These are phyloP conservation scores for Talaromyces wortmannii DNA, from an alignment of 495 filamentous ascomycete species.

Conservation along the genomic window DNA sequence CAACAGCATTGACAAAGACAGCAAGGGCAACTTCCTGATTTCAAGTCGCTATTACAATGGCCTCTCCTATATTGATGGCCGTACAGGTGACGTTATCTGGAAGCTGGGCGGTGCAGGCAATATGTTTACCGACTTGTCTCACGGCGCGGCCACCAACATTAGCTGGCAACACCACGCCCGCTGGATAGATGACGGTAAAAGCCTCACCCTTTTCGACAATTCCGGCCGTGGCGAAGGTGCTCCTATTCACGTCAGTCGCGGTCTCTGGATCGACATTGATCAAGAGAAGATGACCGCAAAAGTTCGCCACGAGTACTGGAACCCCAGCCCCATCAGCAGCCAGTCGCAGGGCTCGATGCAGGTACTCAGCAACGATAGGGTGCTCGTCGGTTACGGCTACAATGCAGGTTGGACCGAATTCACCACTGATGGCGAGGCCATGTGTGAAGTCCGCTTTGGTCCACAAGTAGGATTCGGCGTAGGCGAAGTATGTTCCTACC, in stretches of 20 bases:
- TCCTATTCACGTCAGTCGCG: conserved; percentile 21
- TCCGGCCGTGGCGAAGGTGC: conserved; percentile 15
- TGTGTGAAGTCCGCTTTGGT: conserved; percentile 28
- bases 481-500: conserved; percentile 26
- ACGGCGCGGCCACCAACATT: conserved; percentile 33
- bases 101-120: conserved; percentile 33
- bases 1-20: conserved; percentile 37
- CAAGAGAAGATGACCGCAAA: conserved; percentile 26
- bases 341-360: conserved; percentile 42
- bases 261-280: conserved; percentile 37
- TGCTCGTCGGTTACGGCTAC: conserved; percentile 41
- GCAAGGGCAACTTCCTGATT: conserved; percentile 33
- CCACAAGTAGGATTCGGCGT: conserved; percentile 14
- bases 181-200: conserved; percentile 17
- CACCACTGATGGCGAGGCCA: conserved; percentile 16
- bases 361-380: conserved; percentile 34
- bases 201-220: conserved; percentile 33
- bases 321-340: conserved; percentile 20
- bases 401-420: conserved; percentile 43
- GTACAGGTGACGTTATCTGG: conserved; percentile 31
- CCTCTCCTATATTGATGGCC: conserved; percentile 27
- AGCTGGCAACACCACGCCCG: conserved; percentile 33
- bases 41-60: conserved; percentile 33
- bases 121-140: conserved; percentile 33
- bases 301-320: conserved; percentile 26